Base-by-base conservation (phyloP, 192 early-diverging fungal genomes). In the Gaertneriomyces semiglobifer region DNA sequence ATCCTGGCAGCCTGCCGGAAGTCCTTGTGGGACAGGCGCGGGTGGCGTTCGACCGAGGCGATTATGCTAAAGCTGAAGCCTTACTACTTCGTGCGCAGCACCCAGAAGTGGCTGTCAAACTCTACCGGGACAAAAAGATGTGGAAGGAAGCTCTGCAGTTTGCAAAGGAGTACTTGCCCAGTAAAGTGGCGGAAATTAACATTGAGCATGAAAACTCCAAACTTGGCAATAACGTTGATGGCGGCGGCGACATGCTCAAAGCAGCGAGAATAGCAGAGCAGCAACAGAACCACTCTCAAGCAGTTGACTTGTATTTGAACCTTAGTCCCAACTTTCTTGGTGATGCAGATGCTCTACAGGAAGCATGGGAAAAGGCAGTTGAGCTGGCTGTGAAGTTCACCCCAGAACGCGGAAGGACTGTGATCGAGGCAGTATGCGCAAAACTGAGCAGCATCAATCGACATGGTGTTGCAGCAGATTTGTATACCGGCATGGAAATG, bases 141-240 rank as follows among this genome's bases (percentile, higher is more conserved):
- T 87, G 85, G 85, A 81, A 85, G 50, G 85, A 87, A 59, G 85
- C 82, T 4, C 59, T 84, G 47, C 72, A 74, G 33, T 87, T 87
- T 51, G 75, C 85, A 4, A 84, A 82, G 50, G 79, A 87, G 53
- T 85, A 87, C 59, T 56, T 84, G 12, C 85, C 85, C 9, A 74
- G 62, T 53, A 75, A 76, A 40, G 51, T 84, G 10, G 44, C 71
- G 6, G 84, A 85, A 45, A 38, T 87, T 14, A 74, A 83, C 62
- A 72, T 79, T 46, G 85, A 86, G 42, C 81, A 84, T 58, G 81
- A 87, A 25, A 63, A 70, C 43, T 73, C 72, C 53, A 58, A 78
- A 10, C 62, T 74, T 19, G 76, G 74, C 12, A 69, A 78, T 57
- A 58, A 65, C 8, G 77, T 80, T 64, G 63, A 71, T 20, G 79